A percentile compares a stretch with the other conserved stretches of the same genome.
Conservation (phyloP, 352 stramenopile species). For the Aphanomyces cochlioides region DNA sequence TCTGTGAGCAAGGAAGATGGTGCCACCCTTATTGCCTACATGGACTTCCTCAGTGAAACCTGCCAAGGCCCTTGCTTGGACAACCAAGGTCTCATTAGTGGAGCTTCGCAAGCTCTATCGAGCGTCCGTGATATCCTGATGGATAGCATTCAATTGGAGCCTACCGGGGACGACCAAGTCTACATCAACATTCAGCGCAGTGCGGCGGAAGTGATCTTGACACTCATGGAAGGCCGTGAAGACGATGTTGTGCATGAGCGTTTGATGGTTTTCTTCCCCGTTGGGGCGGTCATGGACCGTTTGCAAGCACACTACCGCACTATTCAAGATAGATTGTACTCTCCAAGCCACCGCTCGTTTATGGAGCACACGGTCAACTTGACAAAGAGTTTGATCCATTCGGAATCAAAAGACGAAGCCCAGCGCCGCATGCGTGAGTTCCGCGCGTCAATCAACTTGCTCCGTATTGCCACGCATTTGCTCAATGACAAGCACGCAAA, state of each 20-base stretch:
- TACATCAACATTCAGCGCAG: slow-evolving; percentile 3
- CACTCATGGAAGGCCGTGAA: slow-evolving; percentile 23
- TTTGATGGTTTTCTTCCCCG: slow-evolving; percentile 6
- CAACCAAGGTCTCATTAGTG: slow-evolving; percentile 14
- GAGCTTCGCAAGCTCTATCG: neutral
- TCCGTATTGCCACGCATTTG: slow-evolving; percentile 24
- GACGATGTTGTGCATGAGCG: slow-evolving; percentile 10
- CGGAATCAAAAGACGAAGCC: slow-evolving; percentile 5
- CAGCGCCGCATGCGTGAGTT: slow-evolving; percentile 8
- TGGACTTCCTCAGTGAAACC: slow-evolving; percentile 26
- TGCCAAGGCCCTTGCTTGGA: slow-evolving; percentile 25
- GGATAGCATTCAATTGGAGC: neutral
- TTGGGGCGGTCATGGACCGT: neutral
- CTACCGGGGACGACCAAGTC: neutral
- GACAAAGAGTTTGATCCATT: slow-evolving; percentile 7
- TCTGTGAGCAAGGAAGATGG: neutral
- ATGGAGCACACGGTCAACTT: slow-evolving; percentile 15
- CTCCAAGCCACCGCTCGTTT: slow-evolving; percentile 4
- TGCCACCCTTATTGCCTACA: neutral
- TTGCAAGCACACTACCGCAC: slow-evolving; percentile 5
- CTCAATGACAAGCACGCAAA: slow-evolving; percentile 10
- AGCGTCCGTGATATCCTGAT: slow-evolving; percentile 13
- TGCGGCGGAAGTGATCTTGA: slow-evolving; percentile 8
- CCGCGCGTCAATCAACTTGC: slow-evolving; percentile 22
- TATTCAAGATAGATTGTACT: slow-evolving; percentile 15